These are phyloP conservation scores for Pleurotus tuoliensis DNA, from an alignment of 768 basidiomycete species.

Conservation along the genomic window DNA sequence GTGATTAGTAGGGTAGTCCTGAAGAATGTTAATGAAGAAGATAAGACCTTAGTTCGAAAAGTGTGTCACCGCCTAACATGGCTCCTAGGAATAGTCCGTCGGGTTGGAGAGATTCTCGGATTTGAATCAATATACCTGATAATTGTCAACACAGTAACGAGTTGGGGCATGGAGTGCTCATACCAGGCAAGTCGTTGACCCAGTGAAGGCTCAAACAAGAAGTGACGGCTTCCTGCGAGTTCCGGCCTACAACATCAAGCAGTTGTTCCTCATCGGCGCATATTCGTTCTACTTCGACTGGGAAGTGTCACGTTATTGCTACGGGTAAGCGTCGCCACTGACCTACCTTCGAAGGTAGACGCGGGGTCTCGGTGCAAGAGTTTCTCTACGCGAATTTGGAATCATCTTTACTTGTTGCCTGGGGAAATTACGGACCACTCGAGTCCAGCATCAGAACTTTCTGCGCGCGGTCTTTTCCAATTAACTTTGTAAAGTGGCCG, in stretches of 20 bases:
- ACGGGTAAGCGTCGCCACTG: background rate
- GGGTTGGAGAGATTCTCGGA: constrained; percentile 76
- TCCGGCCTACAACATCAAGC: constrained; percentile 55
- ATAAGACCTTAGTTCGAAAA: constrained; percentile 83
- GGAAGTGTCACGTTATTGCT: constrained; percentile 9
- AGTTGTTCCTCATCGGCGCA: constrained; percentile 84
- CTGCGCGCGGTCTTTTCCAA: constrained; percentile 62
- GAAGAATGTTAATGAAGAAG: background rate
- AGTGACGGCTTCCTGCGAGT: constrained; percentile 88
- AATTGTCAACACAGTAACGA: background rate
- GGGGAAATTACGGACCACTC: constrained; percentile 53
- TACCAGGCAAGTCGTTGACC: constrained; percentile 96
- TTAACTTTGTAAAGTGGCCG: constrained; percentile 85
- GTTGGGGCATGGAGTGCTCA: constrained; percentile 12
- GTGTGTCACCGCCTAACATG: constrained; percentile 92
- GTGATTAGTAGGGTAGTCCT: background rate
- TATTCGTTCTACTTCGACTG: constrained; percentile 76
- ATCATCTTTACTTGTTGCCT: background rate
- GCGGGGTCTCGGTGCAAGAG: constrained; percentile 75
- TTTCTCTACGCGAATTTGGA: constrained; percentile 40
- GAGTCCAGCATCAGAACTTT: constrained; percentile 85
- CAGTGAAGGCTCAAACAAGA: constrained; percentile 93
- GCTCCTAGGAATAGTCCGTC: constrained; percentile 95
- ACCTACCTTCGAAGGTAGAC: constrained; percentile 73
- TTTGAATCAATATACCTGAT: constrained; percentile 80